Evolutionary conservation across 805 yeast species (phyloP), one percentile per base, ranked within the genome.

Genomic region (Naumovozyma dairenensis): DNA sequence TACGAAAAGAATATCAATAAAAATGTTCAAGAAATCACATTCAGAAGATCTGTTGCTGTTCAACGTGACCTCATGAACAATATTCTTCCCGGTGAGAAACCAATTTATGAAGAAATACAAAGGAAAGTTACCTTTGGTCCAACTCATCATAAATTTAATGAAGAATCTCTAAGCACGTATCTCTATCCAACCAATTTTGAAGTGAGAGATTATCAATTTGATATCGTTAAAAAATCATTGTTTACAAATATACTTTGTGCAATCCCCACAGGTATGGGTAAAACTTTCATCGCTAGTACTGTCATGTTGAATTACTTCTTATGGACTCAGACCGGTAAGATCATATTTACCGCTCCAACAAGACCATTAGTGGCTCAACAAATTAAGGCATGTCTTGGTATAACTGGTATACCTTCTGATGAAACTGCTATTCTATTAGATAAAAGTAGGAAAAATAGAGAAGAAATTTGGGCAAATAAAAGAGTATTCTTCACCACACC

Each of bases 331-430:
- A 55, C 60, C 4, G 75, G 85, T 2, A 92, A 87, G 50, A 74
- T 92, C 44, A 72, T 93, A 1, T 92, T 92, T 56, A 78, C 89
- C 79, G 98, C 99, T 0, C 99, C 99, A 0, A 92, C 99, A 2
- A 67, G 87, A 43, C 99, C 99, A 0, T 66, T 92, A 35, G 97
- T 92, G 5, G 87, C 95, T 1, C 99, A 92, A 59, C 98, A 92
- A 59, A 81, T 89, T 44, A 81, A 80, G 49, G 96, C 97, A 1
- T 92, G 95, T 52, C 68, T 85, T 35, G 80, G 84, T 6, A 76
- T 83, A 12, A 79, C 94, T 0, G 96, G 96, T 3, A 74, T 93
- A 15, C 80, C 93, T 1, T 62, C 77, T 31, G 62, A 70, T 16
- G 79, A 79, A 29, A 82, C 89, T 2, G 93, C 96, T 0, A 81